Evolutionary conservation across 1,284 basidiomycete genomes (phyloP), one percentile per base, ranked within the genome.

Genomic region (Puccinia polysora): DNA sequence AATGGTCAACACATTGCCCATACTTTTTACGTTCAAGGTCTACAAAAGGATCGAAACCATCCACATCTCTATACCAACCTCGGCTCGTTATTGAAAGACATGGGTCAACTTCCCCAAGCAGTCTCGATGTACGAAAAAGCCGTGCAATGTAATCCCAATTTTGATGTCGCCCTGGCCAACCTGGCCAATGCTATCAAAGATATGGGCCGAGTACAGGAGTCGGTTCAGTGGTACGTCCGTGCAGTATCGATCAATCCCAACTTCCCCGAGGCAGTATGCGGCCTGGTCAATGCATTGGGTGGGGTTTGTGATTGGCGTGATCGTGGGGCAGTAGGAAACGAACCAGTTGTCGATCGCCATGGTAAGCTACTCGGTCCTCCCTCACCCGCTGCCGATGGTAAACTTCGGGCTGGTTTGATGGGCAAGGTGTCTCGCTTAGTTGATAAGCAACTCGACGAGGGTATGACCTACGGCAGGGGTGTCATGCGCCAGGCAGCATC

Each of bases 41-140:
- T 87, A 49, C 79, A 81, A 74, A 78, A 85, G n/a, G 85, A 87
- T 73, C 80, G 82, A 7, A 79, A 80, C 4, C 85, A 87, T 74
- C 84, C 86, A 18, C 85, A 87, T 76, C 78, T 87, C 6, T 82
- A 86, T 74, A 86, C 85, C 6, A 87, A 87, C 74, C 79, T 85
- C 7, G 86, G 86, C 1, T 86, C 85, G 12, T 81, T 86, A 2
- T 78, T 86, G 65, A 87, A 86, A 76, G 86, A 87, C 74, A 81
- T 84, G 55, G 85, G 85, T 4, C 81, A 84, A 23, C 80, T 83
- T 1, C 80, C 80, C 0, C 81, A 83, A 73, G 86, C 85, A 1
- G 83, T 87, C 73, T 82, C 81, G 56, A 81, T 83, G 76, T 85
- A 85, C 75, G 78, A 79, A 68, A 81, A 82, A 68, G 86, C 85